These are phyloP conservation scores for Populus pruinosa DNA, from an alignment of 345 rosid species.

Conservation along the genomic window DNA sequence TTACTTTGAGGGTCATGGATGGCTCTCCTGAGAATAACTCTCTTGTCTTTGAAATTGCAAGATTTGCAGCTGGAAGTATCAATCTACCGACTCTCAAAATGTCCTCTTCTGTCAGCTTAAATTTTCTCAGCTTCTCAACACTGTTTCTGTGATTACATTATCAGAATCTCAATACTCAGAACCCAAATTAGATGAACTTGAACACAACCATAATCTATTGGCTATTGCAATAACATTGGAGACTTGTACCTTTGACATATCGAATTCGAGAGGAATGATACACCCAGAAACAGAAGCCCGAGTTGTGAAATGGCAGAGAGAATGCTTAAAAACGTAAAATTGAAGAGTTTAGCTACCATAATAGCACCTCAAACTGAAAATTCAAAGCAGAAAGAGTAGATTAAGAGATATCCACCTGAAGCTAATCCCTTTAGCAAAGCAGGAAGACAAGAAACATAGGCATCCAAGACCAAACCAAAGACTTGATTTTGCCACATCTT, in stretches of 20 bases:
- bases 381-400: neutral
- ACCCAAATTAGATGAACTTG: neutral
- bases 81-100: conserved; percentile 54
- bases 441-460: conserved; percentile 73
- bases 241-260: conserved; percentile 54
- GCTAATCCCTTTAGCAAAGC: conserved; percentile 68
- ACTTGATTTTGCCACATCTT: conserved; percentile 73
- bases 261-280: conserved; percentile 77
- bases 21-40: conserved; percentile 96
- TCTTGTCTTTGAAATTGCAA: conserved; percentile 57
- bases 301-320: conserved; percentile 64
- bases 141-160: conserved; percentile 39
- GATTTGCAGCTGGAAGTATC: conserved; percentile 71
- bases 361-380: neutral
- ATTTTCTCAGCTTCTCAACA: conserved; percentile 35
- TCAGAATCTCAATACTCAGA: neutral
- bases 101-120: conserved; percentile 69
- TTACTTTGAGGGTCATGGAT: conserved; percentile 85
- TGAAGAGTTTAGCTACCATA: conserved; percentile 4
- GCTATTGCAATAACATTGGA: neutral
- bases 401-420: conserved; percentile 50
- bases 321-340: conserved; percentile 46
- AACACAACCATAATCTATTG: neutral
- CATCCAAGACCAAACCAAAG: conserved; percentile 91
- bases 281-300: conserved; percentile 74